Conservation (phyloP, 2,329 filamentous ascomycete genomes). For the Daldinia sp. region DNA sequence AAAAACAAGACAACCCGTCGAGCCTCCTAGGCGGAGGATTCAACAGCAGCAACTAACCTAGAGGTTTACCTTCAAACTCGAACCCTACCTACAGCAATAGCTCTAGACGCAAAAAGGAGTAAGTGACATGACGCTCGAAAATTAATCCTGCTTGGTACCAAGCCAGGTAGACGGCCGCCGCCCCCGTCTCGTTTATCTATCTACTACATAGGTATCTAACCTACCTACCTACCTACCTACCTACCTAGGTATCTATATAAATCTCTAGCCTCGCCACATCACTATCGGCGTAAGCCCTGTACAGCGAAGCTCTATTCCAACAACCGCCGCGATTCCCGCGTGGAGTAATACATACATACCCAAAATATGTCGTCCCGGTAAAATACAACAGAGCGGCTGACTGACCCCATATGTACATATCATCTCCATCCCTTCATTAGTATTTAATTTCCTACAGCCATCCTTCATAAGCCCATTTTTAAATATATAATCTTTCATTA, state of each 20-base stretch:
- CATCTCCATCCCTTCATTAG: slow-evolving; percentile 7
- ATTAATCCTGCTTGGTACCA: too few relatives aligned
- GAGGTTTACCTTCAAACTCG: neutral
- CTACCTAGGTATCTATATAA: too few relatives aligned
- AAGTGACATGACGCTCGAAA: too few relatives aligned
- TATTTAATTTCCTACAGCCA: neutral
- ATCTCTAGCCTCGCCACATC: neutral
- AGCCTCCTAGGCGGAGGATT: neutral
- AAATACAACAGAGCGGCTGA: slow-evolving; percentile 1
- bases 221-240: neutral
- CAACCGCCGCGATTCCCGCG: neutral
- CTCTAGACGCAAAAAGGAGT: too few relatives aligned
- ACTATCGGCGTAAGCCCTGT: too few relatives aligned
- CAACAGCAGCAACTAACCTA: neutral
- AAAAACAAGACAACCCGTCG: neutral
- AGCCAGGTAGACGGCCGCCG: too few relatives aligned
- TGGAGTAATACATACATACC: neutral
- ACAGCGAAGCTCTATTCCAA: neutral
- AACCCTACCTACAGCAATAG: neutral
- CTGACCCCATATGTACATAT: slow-evolving; percentile 11
- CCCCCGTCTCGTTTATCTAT: neutral
- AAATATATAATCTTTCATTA: neutral
- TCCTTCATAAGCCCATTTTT: neutral
- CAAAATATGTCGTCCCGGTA: neutral
- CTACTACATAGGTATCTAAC: neutral